These are phyloP conservation scores for Tillandsia fasciculata DNA, from an alignment of 176 grass and related monocot genomes.

Conservation along the genomic window DNA sequence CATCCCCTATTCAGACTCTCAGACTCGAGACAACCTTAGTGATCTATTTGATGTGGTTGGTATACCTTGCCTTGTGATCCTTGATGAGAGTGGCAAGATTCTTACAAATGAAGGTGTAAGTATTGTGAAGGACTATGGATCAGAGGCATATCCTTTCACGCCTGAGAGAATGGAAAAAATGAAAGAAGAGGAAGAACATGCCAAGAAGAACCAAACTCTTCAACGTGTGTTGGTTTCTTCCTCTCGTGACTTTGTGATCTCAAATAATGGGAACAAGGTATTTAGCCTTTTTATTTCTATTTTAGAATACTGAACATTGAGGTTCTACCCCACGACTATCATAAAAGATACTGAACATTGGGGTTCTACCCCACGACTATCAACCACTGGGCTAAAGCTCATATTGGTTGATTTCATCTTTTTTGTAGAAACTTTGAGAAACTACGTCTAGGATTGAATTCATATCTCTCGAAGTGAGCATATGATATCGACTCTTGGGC, in stretches of 20 bases:
- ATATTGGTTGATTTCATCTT: no score
- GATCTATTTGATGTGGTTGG: constrained; percentile 12
- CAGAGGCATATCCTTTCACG: constrained; percentile 19
- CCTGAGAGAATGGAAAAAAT: constrained; percentile 5
- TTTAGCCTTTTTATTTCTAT: no score
- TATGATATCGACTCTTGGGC: no score
- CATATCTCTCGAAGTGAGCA: no score
- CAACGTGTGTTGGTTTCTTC: constrained; percentile 7
- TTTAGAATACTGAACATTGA: no score
- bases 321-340: no score
- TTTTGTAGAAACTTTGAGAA: no score
- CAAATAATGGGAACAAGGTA: constrained; percentile 19
- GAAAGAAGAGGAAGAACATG: constrained; percentile 20
- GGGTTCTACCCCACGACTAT: no score
- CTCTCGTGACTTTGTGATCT: constrained; percentile 21
- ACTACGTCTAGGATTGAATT: no score
- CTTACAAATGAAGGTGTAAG: constrained; percentile 10
- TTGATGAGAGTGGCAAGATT: constrained; percentile 13
- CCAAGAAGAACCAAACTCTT: constrained; percentile 23
- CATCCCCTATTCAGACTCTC: constrained; percentile 13
- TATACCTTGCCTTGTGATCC: constrained; percentile 12
- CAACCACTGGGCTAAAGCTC: no score
- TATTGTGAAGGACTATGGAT: constrained; percentile 10
- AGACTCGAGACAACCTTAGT: constrained; percentile 6
- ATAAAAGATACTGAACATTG: no score